phyloP scores from a whole-genome alignment of 257 asterid genomes.

The Ballota nigra region DNA sequence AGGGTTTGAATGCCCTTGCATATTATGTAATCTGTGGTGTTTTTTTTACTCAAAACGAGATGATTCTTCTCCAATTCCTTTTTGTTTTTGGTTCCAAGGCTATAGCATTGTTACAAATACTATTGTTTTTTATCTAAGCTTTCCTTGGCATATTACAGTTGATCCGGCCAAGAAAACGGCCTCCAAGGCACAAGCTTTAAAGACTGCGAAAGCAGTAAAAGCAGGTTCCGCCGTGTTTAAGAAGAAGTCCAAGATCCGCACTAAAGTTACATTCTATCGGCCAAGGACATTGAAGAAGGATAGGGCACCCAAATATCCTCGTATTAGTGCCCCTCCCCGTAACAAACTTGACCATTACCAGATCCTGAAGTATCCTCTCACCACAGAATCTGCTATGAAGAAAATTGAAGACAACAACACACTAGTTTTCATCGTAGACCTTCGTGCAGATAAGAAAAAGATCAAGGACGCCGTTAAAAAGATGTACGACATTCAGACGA shows the following conservation, averaged over 20 bases:
- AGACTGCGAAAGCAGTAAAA: conserved; percentile 54
- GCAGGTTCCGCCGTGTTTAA: conserved; percentile 37
- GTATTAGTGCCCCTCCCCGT: conserved; percentile 56
- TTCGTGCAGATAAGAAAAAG: conserved; percentile 56
- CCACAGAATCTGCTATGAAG: conserved; percentile 62
- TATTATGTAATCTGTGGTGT: too few relatives aligned
- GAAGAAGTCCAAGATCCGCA: conserved; percentile 53
- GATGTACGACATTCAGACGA: conserved; percentile 58
- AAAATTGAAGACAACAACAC: conserved; percentile 62
- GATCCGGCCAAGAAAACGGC: conserved; percentile 37
- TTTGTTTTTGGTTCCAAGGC: too few relatives aligned
- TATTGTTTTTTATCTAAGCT: too few relatives aligned
- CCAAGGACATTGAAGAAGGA: conserved; percentile 57
- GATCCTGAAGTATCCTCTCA: conserved; percentile 49
- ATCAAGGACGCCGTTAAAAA: conserved; percentile 57
- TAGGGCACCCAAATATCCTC: conserved; percentile 55
- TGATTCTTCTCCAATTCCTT: too few relatives aligned
- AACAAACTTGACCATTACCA: conserved; percentile 48
- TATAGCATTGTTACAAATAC: too few relatives aligned
- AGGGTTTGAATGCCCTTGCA: too few relatives aligned
- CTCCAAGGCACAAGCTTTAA: conserved; percentile 51
- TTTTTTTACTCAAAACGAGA: too few relatives aligned
- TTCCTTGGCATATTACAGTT: conserved; percentile 14
- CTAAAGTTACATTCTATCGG: conserved; percentile 52
- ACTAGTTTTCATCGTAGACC: conserved; percentile 30